Evolutionary conservation across 1,284 basidiomycete genomes (phyloP), one percentile per base, ranked within the genome.

Genomic region (Apiotrichum siamense): DNA sequence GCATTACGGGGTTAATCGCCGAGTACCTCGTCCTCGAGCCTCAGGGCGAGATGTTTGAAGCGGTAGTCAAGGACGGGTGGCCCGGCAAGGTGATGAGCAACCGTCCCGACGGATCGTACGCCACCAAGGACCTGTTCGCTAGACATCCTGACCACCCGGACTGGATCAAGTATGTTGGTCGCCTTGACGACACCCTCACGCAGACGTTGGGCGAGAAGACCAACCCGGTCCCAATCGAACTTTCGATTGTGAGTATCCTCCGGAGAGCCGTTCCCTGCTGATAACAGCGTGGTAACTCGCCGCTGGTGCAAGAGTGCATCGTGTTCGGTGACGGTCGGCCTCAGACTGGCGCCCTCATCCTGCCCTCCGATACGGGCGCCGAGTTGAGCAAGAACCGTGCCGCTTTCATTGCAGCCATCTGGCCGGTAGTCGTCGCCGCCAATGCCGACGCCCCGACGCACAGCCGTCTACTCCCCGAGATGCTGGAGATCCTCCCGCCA

Each of bases 271-370:
- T 11, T 7, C 33, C 10, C 7, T n/a, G 7, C 23, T 39, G 6
- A 17, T 13, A 9, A 11, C 46, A 66, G 62, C 63, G 66, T 32
- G 67, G 69, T 13, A 72, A 73, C 53, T 77, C 75, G 18, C 75
- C 78, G 0, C 75, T 78, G 32, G 58, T 77, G 23, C 63, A 64
- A 24, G 77, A 78, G 55, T 81, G 79, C 24, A 77, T 84, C 56
- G 77, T 84, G 41, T 84, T 84, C 44, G 83, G 83, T 7, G 74
- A 78, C 18, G 78, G 75, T 7, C 70, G 77, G 37, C 76, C 80
- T 5, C 79, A 80, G 52, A 73, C 77, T 7, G 83, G 82, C 5
- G 78, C 76, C 4, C 69, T 83, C 12, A 77, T 84, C 49, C 72
- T 82, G n/a, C 80, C 80, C 0, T 78, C 80, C 1, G 78, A 79